These are phyloP conservation scores for Scedosporium aurantiacum DNA, from an alignment of 2,329 filamentous ascomycete genomes.

Conservation along the genomic window DNA sequence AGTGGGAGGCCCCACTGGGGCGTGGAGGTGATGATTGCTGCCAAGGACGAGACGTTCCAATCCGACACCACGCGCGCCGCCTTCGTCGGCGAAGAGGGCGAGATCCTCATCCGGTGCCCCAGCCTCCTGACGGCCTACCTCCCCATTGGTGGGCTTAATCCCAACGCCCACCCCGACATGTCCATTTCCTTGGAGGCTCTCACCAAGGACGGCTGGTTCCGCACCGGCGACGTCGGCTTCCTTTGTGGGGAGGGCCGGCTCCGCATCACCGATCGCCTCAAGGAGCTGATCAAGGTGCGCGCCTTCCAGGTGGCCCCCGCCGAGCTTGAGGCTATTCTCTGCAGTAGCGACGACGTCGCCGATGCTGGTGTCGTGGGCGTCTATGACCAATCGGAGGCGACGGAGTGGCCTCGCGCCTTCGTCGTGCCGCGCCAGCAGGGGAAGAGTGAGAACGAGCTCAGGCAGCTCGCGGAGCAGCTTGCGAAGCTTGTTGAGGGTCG, in stretches of 20 bases:
- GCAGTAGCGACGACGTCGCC: slow-evolving; percentile 33
- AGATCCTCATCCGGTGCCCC: slow-evolving; percentile 54
- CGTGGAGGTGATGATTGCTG: slow-evolving; percentile 54
- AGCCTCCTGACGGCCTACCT: slow-evolving; percentile 60
- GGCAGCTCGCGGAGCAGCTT: slow-evolving; percentile 40
- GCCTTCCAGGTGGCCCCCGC: slow-evolving; percentile 50
- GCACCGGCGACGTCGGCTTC: slow-evolving; percentile 59
- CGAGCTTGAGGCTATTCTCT: slow-evolving; percentile 28
- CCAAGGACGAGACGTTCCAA: slow-evolving; percentile 23
- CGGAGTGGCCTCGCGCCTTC: slow-evolving; percentile 53
- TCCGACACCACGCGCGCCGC: slow-evolving; percentile 22
- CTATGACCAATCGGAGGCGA: slow-evolving; percentile 41
- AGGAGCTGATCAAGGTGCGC: slow-evolving; percentile 55
- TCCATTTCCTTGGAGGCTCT: slow-evolving; percentile 24
- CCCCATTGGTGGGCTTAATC: slow-evolving; percentile 34
- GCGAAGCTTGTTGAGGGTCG: slow-evolving; percentile 45
- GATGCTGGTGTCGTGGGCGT: slow-evolving; percentile 58
- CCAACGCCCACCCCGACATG: slow-evolving; percentile 21
- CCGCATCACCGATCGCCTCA: slow-evolving; percentile 60
- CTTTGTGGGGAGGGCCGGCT: slow-evolving; percentile 43
- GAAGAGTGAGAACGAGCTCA: slow-evolving; percentile 23
- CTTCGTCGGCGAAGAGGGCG: slow-evolving; percentile 43
- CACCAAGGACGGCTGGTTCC: slow-evolving; percentile 53
- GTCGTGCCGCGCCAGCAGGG: slow-evolving; percentile 29
- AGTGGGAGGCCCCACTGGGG: slow-evolving; percentile 55